Percentiles rank a stretch among this genome's conserved stretches.
These are phyloP conservation scores for Adenanthera pavonina DNA, from an alignment of 306 rosid genomes.

Conservation along the genomic window DNA sequence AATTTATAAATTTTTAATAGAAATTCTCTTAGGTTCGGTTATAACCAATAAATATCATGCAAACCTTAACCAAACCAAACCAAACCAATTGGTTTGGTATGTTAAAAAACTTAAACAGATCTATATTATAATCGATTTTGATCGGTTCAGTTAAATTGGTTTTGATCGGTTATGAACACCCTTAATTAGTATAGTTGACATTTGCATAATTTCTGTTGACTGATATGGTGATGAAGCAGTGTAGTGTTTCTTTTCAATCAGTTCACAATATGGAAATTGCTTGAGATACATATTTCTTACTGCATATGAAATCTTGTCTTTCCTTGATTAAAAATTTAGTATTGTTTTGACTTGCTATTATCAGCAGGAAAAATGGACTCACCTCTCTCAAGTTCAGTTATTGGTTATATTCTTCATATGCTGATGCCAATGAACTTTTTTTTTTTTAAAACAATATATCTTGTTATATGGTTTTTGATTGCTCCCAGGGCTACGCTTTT, in stretches of 20 bases:
- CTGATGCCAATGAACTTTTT: background rate
- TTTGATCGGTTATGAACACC: no score
- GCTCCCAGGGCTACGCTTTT: slow-evolving; percentile 7
- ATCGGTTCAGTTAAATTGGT: no score
- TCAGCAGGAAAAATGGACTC: slow-evolving; percentile 13
- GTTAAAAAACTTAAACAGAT: no score
- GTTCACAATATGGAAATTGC: slow-evolving; percentile 16
- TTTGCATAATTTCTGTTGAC: slow-evolving; percentile 36
- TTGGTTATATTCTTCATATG: slow-evolving; percentile 31
- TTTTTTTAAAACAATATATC: background rate
- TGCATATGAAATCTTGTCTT: slow-evolving; percentile 1
- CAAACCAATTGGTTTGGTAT: no score
- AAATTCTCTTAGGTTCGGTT: no score
- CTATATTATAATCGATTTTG: no score
- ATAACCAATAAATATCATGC: no score
- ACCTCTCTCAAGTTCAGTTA: slow-evolving; percentile 28
- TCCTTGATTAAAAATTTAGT: background rate
- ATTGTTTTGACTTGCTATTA: slow-evolving; percentile 19
- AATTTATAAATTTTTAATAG: no score
- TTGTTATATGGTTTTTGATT: slow-evolving; percentile 16
- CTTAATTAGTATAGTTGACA: background rate
- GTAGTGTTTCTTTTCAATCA: slow-evolving; percentile 26
- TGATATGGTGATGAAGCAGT: slow-evolving; percentile 35
- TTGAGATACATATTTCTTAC: slow-evolving; percentile 21
- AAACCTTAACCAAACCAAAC: no score